Base-by-base conservation (phyloP, 2,329 filamentous ascomycete species). In the Fonsecaea erecta region DNA sequence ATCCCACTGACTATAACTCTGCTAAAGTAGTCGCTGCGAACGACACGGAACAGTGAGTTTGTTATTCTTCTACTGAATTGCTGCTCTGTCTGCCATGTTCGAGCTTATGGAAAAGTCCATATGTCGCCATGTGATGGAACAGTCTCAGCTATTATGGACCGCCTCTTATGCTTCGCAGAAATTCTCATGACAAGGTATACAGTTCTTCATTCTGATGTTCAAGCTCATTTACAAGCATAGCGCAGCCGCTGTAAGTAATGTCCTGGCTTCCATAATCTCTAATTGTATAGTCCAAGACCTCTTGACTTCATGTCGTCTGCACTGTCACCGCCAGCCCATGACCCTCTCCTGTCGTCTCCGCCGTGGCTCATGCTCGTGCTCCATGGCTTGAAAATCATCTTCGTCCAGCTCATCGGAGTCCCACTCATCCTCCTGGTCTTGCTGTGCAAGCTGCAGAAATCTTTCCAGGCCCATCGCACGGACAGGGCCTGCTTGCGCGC, bases 391-490 rank as follows among this genome's bases (percentile, higher is more conserved):
- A 37, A 60, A 64, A 34, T 53, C 52, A 46, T 66, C 68, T 16
- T 81, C 81, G 18, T 84, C 82, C 57, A 86, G 68, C 70, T 86
- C 84, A 71, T 86, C 84, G 67, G 83, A 85, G 67, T 86, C 83
- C 84, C 84, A 86, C 64, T 81, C 84, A 68, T 86, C 84, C 73
- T 86, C 84, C 48, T 82, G 78, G 65, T 86, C 84, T 58, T 82
- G 77, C 62, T 77, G 73, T 5, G 83, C 84, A 62, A 86, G 74
- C 48, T 82, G 78, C 37, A 86, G 69, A 68, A 86, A 86, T 30
- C 82, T 75, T 70, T 83, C 81, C 2, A 86, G 73, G 8, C 81
- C 80, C 61, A 71, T 64, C 1, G 60, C 67, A 16, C 69, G 69
- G 6, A 65, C 55, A 4, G 61, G 63, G 7, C 61, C 68, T 11